Percentiles rank a stretch among this genome's conserved stretches.
Evolutionary conservation across 169 alveolate species (phyloP).

Genomic region (Cystoisospora suis): DNA sequence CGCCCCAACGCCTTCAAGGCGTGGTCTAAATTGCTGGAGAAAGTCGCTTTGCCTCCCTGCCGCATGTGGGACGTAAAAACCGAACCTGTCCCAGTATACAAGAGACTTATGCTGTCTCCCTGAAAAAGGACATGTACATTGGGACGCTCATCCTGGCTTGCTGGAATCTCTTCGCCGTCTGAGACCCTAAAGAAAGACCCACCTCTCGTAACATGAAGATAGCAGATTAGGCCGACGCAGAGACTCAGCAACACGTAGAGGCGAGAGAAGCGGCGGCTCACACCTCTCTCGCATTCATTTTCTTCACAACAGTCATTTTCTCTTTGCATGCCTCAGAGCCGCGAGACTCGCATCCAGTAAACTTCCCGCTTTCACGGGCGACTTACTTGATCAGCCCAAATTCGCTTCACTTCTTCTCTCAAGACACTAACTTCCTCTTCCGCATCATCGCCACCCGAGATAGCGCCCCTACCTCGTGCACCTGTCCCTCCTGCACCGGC

Average conservation of each 20-base stretch:
- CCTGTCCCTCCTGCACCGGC: not conserved
- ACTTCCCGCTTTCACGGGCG: too few relatives aligned
- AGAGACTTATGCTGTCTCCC: slow-evolving; percentile 56
- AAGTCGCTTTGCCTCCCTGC: slow-evolving; percentile 45
- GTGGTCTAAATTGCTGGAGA: slow-evolving; percentile 17
- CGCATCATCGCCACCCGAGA: not conserved
- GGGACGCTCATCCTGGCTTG: too few relatives aligned
- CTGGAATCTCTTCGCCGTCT: too few relatives aligned
- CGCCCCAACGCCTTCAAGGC: slow-evolving; percentile 44
- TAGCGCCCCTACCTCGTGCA: too few relatives aligned
- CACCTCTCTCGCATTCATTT: too few relatives aligned
- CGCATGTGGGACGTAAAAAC: slow-evolving; percentile 37
- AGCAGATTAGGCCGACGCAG: not conserved
- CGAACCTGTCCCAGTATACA: slow-evolving; percentile 67
- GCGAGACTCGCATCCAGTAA: too few relatives aligned
- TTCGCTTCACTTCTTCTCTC: not conserved
- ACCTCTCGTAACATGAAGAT: not conserved
- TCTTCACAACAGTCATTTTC: too few relatives aligned
- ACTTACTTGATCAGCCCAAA: slow-evolving; percentile 56
- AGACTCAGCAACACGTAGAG: too few relatives aligned
- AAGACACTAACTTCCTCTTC: slow-evolving; percentile 13
- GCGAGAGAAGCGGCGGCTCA: too few relatives aligned
- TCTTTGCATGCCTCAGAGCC: too few relatives aligned
- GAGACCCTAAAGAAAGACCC: too few relatives aligned
- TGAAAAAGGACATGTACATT: too few relatives aligned